Evolutionary conservation across 345 rosid species (phyloP).

Genomic region (Eucalyptus curtisii): DNA sequence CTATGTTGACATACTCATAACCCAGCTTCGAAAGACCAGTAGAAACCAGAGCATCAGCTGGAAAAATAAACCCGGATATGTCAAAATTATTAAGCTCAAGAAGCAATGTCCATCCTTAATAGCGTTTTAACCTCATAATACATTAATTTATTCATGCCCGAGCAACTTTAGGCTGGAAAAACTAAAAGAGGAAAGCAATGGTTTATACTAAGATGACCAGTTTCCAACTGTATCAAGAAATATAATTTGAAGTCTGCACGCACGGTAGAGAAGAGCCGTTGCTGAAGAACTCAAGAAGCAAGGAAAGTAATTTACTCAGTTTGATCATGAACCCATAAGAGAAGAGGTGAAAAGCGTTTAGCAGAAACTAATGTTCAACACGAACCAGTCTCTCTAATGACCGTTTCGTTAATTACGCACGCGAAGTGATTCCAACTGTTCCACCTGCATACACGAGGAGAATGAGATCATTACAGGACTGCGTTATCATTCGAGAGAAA

Average conservation of each 20-base stretch:
- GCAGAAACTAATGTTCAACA: not conserved
- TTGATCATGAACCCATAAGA: not conserved
- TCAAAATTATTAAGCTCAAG: not conserved
- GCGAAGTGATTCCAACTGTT: conserved; percentile 91
- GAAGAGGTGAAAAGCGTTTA: not conserved
- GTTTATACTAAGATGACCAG: not conserved
- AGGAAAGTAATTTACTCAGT: not conserved
- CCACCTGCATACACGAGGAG: conserved; percentile 44
- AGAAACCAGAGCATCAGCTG: conserved; percentile 76
- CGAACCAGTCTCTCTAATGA: conserved; percentile 67
- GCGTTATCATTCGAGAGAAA: not conserved
- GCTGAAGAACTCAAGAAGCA: not conserved
- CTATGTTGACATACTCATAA: conserved; percentile 76
- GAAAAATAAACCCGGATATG: not conserved
- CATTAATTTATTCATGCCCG: not conserved
- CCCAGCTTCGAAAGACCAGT: conserved; percentile 79
- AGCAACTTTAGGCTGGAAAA: not conserved
- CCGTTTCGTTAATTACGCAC: conserved; percentile 50
- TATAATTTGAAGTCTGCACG: not conserved
- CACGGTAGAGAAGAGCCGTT: not conserved
- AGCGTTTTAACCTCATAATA: not conserved
- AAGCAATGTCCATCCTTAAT: not conserved
- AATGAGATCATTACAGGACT: not conserved
- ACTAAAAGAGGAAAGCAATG: not conserved
- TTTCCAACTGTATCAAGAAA: not conserved